Percentiles rank a stretch among this genome's conserved stretches.
phyloP scores from a whole-genome alignment of 306 rosid species.

The Carpinus viminea region DNA sequence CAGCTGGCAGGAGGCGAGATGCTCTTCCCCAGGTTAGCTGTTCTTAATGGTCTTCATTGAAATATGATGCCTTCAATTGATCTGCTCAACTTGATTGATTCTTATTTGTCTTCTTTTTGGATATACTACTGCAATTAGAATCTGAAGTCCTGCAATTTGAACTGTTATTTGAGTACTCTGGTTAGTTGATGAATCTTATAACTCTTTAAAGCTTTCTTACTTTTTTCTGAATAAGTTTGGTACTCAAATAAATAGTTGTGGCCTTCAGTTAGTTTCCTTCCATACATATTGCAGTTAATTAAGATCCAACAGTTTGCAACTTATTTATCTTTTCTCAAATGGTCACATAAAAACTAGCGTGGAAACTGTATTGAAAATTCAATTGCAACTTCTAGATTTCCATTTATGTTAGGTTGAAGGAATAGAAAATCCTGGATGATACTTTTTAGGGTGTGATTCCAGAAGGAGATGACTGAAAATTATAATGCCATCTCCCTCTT shows the following conservation, averaged over 20 bases:
- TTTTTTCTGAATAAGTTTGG: background rate
- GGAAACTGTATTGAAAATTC: too few relatives aligned
- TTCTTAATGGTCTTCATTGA: background rate
- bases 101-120: background rate
- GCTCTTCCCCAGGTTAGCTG: conserved; percentile 89
- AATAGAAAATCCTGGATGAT: too few relatives aligned
- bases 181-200: background rate
- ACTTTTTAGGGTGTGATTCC: too few relatives aligned
- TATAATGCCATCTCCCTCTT: too few relatives aligned
- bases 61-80: background rate
- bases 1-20: conserved; percentile 91
- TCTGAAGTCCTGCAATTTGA: conserved; percentile 1
- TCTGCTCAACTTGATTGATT: background rate
- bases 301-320: too few relatives aligned
- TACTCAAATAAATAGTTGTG: background rate
- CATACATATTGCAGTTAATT: too few relatives aligned
- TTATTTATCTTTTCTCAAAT: too few relatives aligned
- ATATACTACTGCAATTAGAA: conserved; percentile 4
- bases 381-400: too few relatives aligned
- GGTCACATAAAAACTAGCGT: too few relatives aligned
- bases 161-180: background rate
- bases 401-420: too few relatives aligned
- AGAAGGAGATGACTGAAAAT: too few relatives aligned
- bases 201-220: background rate
- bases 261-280: background rate